These are phyloP conservation scores for Fusarium ambrosium DNA, from an alignment of 2,329 filamentous ascomycete genomes.

Conservation along the genomic window DNA sequence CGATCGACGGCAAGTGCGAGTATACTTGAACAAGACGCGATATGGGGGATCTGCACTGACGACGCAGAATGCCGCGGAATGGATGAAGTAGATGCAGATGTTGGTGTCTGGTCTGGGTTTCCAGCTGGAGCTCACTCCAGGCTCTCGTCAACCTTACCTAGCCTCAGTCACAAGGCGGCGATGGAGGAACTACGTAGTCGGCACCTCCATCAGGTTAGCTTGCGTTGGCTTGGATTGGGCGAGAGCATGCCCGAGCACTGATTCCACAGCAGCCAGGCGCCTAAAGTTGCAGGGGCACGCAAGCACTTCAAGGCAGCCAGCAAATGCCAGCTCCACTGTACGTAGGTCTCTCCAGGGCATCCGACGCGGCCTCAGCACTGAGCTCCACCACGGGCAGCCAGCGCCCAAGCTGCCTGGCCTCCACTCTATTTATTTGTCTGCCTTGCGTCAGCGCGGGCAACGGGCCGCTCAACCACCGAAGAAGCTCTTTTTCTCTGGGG, in stretches of 20 bases:
- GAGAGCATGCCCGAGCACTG: slow-evolving; percentile 8
- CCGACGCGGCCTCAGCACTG: background rate
- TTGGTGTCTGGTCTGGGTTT: slow-evolving; percentile 41
- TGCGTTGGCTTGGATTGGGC: slow-evolving; percentile 32
- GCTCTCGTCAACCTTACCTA: slow-evolving; percentile 39
- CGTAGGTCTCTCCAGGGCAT: background rate
- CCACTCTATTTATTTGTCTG: background rate
- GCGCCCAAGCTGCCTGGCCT: background rate
- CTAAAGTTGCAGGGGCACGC: slow-evolving; percentile 10
- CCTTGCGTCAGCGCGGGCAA: slow-evolving; percentile 38
- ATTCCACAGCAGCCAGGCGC: slow-evolving; percentile 36
- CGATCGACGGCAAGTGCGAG: slow-evolving; percentile 11
- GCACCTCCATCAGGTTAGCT: slow-evolving; percentile 38
- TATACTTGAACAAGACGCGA: background rate
- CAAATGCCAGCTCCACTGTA: slow-evolving; percentile 2
- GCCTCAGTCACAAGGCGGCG: slow-evolving; percentile 41
- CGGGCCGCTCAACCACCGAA: slow-evolving; percentile 13
- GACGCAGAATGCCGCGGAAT: slow-evolving; percentile 13
- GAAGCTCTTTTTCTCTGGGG: slow-evolving; percentile 19
- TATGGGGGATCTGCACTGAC: slow-evolving; percentile 1
- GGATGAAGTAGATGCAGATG: slow-evolving; percentile 28
- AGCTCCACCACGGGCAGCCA: background rate
- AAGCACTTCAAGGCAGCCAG: slow-evolving; percentile 12
- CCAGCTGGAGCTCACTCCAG: slow-evolving; percentile 30
- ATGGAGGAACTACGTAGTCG: slow-evolving; percentile 41